Base-by-base conservation (phyloP, 208 protist genomes). In the Crithidia sp. region DNA sequence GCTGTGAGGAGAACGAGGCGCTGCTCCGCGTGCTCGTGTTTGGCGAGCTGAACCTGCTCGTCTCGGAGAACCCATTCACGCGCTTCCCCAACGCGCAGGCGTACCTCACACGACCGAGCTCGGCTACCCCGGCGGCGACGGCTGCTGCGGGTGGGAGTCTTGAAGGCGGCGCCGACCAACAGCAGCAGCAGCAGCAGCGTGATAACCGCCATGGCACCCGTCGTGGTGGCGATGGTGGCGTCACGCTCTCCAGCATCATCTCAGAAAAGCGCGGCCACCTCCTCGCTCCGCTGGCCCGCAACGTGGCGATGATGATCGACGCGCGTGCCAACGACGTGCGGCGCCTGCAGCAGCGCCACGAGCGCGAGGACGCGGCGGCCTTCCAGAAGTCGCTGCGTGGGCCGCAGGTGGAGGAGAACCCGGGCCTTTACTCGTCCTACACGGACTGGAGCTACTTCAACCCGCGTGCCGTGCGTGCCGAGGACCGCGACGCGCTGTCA, bases 371-470 rank as follows among this genome's bases (percentile, higher is more conserved):
- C 73, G 78, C 79, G 5, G 75, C 88, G 7, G 83, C 68, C 10
- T 89, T 93, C 62, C 87, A 92, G 76, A 89, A 79, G 49, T 43
- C 89, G 17, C 79, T 92, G 6, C 82, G 73, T 41, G 62, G 55
- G 0, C 9, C 49, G 17, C 71, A 76, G 56, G 82, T 84, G n/a
- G 86, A 91, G 28, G 85, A 86, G 19, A 80, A 84, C 62, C 79
- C 86, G 2, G 80, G 74, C 13, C 56, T 76, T 7, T 96, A 87
- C 71, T 77, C 83, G 8, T 79, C 86, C 60, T 94, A 89, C 74
- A 70, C 89, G 14, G 91, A 94, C 50, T 93, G 81, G 81, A 82
- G 79, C 60, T 96, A 96, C 73, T 91, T 94, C 62, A 96, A 96
- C 68, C 91, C 91, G 19, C 85, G 84, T 28, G 83, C 91, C 14